These are phyloP conservation scores for Suaeda aralocaspica DNA, from an alignment of 148 eudicot genomes.

Conservation along the genomic window DNA sequence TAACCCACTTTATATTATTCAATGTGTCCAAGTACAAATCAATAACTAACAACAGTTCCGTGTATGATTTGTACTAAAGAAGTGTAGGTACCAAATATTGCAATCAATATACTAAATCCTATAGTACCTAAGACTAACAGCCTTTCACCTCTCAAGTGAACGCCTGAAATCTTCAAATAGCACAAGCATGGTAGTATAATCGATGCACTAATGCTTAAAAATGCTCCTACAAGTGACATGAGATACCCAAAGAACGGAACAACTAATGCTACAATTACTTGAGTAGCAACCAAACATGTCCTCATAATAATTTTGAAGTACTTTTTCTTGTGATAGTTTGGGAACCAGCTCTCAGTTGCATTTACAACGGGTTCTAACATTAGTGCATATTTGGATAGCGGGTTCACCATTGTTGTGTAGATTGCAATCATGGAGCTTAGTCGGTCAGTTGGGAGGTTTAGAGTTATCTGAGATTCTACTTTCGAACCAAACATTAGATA, in stretches of 20 bases:
- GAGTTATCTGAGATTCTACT: conserved; percentile 45
- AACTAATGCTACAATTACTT: conserved; percentile 38
- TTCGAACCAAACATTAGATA: conserved; percentile 47
- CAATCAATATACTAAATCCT: conserved; percentile 28
- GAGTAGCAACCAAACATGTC: conserved; percentile 35
- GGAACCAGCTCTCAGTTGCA: conserved; percentile 43
- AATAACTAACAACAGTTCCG: conserved; percentile 9
- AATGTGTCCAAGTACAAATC: too few relatives aligned
- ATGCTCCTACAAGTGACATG: conserved; percentile 53
- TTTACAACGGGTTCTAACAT: conserved; percentile 47
- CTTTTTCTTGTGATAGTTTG: conserved; percentile 26
- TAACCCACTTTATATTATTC: too few relatives aligned
- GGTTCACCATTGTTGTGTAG: conserved; percentile 45
- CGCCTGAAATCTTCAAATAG: conserved; percentile 50
- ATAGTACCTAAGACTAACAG: conserved; percentile 27
- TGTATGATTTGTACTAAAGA: conserved; percentile 35
- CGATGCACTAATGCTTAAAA: conserved; percentile 39
- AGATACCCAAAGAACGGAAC: conserved; percentile 46
- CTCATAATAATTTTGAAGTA: conserved; percentile 30
- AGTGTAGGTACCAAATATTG: conserved; percentile 43
- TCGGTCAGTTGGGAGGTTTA: conserved; percentile 38
- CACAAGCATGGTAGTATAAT: conserved; percentile 47
- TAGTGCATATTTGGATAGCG: conserved; percentile 47
- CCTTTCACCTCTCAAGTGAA: conserved; percentile 15
- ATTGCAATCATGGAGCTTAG: conserved; percentile 47